Percentiles rank a stretch among this genome's conserved stretches.
Evolutionary conservation across 352 stramenopile species (phyloP).

Genomic region (Phytophthora boehmeriae): DNA sequence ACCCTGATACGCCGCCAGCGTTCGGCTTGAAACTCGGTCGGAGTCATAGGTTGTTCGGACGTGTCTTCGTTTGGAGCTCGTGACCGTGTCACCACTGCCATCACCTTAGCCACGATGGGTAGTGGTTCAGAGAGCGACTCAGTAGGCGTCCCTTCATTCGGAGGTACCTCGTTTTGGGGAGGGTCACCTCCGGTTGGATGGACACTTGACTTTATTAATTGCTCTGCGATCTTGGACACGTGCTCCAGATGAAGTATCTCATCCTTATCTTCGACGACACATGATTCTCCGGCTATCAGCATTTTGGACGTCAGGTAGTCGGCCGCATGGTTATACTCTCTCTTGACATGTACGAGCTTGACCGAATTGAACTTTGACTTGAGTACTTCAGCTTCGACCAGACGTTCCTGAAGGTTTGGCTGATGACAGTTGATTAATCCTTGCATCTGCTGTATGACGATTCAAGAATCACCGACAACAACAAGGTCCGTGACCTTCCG

Average conservation of each 20-base stretch:
- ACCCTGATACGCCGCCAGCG: conserved; percentile 1
- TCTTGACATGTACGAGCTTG: not conserved
- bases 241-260: not conserved
- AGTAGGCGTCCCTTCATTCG: not conserved
- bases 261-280: not conserved
- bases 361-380: not conserved
- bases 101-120: not conserved
- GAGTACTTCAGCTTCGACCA: not conserved
- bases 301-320: not conserved
- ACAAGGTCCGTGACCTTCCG: not conserved
- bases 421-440: conserved; percentile 2
- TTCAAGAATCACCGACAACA: not conserved
- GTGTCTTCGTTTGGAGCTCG: not conserved
- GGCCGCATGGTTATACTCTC: conserved; percentile 1
- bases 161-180: not conserved
- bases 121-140: not conserved
- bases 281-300: not conserved
- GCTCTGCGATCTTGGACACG: not conserved
- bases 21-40: not conserved
- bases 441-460: not conserved
- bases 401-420: not conserved
- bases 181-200: not conserved
- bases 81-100: not conserved
- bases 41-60: not conserved
- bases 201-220: not conserved